Evolutionary conservation across 1,139 yeast genomes (phyloP), one percentile per base, ranked within the genome.

Genomic region (Kodamaea sp.): DNA sequence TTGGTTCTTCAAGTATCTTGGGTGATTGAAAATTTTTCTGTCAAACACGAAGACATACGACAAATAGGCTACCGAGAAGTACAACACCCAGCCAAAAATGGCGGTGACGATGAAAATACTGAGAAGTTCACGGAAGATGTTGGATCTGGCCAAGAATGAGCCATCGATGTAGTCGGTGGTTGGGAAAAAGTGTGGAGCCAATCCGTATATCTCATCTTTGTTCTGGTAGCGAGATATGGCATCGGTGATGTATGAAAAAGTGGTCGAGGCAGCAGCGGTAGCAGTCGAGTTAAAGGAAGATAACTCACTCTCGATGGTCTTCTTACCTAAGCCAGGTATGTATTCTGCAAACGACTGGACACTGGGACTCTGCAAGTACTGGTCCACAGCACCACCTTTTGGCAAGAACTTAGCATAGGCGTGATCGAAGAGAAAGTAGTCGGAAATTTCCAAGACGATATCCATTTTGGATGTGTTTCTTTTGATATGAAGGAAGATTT

Each of bases 1-100:
- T 66, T 92, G 98, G 64, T 92, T 90, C 61, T 92, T 92, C 63
- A 92, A 76, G 63, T 87, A 92, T 59, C 96, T 78, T 40, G 98
- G 98, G 59, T 92, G 98, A 64, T 92, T 86, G 73, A 92, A 88
- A 40, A 89, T 86, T 39, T 81, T 80, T 53, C 80, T 83, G 63
- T 92, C 97, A 59, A 87, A 92, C 20, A 92, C 81, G 49, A 82
- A 79, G 29, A 71, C 47, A 58, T 86, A 92, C 10, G 95, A 82
- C 22, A 85, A 51, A 11, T 80, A 68, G 7, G 97, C 97, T 34
- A 81, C 84, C n/a, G 63, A 45, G 34, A 89, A 69, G 63, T 92
- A 92, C 33, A 90, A 66, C 11, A 81, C 34, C 84, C 92, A 81
- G 26, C 97, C 98, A 55, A 90, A 90, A 9, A 90, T 41, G 26